Evolutionary conservation across 2,329 filamentous ascomycete species (phyloP).

Genomic region (Fusarium subglutinans): DNA sequence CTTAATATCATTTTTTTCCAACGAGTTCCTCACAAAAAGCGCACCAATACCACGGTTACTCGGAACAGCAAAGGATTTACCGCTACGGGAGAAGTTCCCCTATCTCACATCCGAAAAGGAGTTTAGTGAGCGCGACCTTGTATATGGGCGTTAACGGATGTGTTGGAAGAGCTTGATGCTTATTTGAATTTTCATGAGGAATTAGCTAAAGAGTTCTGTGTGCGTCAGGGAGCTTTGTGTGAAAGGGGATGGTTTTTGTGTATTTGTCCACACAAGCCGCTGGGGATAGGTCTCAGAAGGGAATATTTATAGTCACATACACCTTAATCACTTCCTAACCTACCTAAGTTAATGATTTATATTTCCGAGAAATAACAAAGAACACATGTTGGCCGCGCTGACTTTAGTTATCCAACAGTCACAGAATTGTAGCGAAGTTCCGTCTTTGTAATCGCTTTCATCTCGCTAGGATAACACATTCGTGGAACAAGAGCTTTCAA

Average conservation of each 20-base stretch:
- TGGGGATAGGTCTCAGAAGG: neutral
- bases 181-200: neutral
- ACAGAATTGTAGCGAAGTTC: neutral
- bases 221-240: neutral
- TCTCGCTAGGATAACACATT: neutral
- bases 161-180: neutral
- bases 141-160: neutral
- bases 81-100: conserved; percentile 25
- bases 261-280: neutral
- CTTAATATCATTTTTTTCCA: conserved; percentile 57
- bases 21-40: conserved; percentile 24
- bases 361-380: neutral
- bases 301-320: neutral
- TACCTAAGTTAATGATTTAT: neutral
- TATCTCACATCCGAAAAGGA: conserved; percentile 6
- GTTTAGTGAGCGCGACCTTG: neutral
- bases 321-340: neutral
- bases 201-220: neutral
- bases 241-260: neutral
- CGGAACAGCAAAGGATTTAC: conserved; percentile 14
- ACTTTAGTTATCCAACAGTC: neutral
- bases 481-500: neutral
- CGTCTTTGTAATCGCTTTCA: neutral
- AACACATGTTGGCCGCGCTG: neutral
- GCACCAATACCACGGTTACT: conserved; percentile 6